Evolutionary conservation across 768 basidiomycete species (phyloP), one percentile per base, ranked within the genome.

Genomic region (Suillus variegatus): DNA sequence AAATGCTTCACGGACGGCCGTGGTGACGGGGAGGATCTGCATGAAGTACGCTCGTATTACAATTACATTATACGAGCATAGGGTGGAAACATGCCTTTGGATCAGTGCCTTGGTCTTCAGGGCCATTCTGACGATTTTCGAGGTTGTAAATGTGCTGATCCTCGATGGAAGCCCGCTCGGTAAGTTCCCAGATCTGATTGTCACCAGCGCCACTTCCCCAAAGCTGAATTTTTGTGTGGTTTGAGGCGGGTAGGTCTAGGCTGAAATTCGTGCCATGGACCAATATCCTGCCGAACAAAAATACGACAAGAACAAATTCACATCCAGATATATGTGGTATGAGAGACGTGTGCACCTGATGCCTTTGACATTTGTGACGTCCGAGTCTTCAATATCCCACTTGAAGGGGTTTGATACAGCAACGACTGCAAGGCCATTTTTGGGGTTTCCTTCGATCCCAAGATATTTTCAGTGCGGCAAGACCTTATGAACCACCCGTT

Each of bases 321-420:
- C 52, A 28, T 6, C 16, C 0, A 28, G 14, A 51, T 3, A 51
- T 25, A 4, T 3, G 14, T 3, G 0, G 6, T 38, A 18, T 28
- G 14, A 60, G 20, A 54, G 8, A 6, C 4, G 16, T 43, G 69
- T 82, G 32, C 22, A 86, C 87, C 86, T 77, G 72, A 82, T 82
- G 0, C 71, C 70, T 1, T 76, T 72, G 0, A 73, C 66, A 58
- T 83, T 75, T 6, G 69, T 62, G 22, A 80, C 75, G 60, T 86
- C 85, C 13, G 77, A 58, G 18, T 41, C 79, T 78, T 80, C 82
- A 70, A 88, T 79, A 68, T 83, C 75, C 86, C 87, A 89, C 46
- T 73, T 72, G 55, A 77, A 79, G 2, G 80, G 79, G 0, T 75
- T 71, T 1, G 72, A 46, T 4, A 69, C 68, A 2, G 77, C 84